Percentiles rank a stretch among this genome's conserved stretches.
phyloP scores from a whole-genome alignment of 352 stramenopile genomes.

The Plasmopara halstedii region DNA sequence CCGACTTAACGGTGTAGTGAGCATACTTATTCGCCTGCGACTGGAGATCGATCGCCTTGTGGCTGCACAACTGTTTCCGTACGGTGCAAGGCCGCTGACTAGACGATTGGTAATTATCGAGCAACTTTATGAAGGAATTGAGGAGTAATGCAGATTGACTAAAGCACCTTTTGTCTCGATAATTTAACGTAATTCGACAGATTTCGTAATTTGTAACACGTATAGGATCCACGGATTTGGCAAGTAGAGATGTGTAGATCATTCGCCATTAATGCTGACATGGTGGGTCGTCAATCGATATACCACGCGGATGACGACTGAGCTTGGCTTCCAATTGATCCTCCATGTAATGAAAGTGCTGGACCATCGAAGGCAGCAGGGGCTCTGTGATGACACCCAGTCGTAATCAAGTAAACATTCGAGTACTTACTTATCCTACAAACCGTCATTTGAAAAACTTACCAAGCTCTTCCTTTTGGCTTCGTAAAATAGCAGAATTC shows the following conservation, averaged over 20 bases:
- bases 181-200: slow-evolving; percentile 2
- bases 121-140: slow-evolving; percentile 49
- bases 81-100: slow-evolving; percentile 33
- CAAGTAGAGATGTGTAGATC: too few species aligned
- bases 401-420: not conserved
- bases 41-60: slow-evolving; percentile 53
- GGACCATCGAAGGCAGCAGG: slow-evolving; percentile 66
- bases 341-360: slow-evolving; percentile 74
- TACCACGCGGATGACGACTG: slow-evolving; percentile 39
- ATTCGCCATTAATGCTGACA: too few species aligned
- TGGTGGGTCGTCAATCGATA: slow-evolving; percentile 35
- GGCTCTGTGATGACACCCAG: slow-evolving; percentile 33
- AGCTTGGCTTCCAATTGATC: slow-evolving; percentile 60
- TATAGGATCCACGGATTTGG: too few species aligned
- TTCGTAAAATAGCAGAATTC: slow-evolving; percentile 63
- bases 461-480: slow-evolving; percentile 73
- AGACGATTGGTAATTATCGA: slow-evolving; percentile 46
- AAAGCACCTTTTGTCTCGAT: slow-evolving; percentile 27
- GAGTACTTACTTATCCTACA: not conserved
- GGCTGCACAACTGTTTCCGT: slow-evolving; percentile 40
- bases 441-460: not conserved
- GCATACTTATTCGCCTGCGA: slow-evolving; percentile 49
- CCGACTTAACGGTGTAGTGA: slow-evolving; percentile 33
- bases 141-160: too few species aligned
- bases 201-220: too few species aligned